Conservation (phyloP, 179 eudicot genomes). For the Spinacia oleracea region DNA sequence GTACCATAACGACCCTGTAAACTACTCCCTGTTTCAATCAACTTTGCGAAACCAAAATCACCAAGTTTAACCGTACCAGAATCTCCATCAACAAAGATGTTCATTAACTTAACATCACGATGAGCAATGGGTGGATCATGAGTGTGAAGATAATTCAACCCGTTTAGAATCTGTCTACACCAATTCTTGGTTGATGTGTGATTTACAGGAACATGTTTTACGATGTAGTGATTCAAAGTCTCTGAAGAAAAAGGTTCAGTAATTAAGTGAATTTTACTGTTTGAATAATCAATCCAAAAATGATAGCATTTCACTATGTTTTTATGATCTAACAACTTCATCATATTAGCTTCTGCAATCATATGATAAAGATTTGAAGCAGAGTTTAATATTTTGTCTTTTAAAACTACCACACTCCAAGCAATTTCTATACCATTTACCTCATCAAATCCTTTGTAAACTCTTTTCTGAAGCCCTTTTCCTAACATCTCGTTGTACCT, state of each 20-base stretch:
- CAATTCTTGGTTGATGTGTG: constrained; percentile 30
- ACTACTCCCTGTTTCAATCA: neutral
- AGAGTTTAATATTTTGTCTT: neutral
- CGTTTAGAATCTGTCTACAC: constrained; percentile 32
- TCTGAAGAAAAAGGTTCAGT: constrained; percentile 21
- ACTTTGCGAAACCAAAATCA: constrained; percentile 27
- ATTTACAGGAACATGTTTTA: constrained; percentile 23
- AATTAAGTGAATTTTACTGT: constrained; percentile 26
- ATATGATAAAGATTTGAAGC: neutral
- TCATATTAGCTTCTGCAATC: neutral
- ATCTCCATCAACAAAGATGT: constrained; percentile 30
- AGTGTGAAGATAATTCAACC: constrained; percentile 29
- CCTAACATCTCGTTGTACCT: neutral
- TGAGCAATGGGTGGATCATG: constrained; percentile 26
- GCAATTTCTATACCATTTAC: neutral
- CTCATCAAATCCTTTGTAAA: neutral
- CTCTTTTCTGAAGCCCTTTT: neutral
- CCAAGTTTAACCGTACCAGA: constrained; percentile 30
- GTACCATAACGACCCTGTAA: neutral
- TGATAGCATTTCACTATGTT: constrained; percentile 38
- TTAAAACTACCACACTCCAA: neutral
- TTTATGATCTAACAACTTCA: neutral
- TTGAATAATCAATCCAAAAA: constrained; percentile 56
- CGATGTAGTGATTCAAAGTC: constrained; percentile 51
- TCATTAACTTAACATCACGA: constrained; percentile 28